A percentile compares a stretch with the other conserved stretches of the same genome.
Conservation (phyloP, 768 basidiomycete genomes). For the Leccinum imitatum region DNA sequence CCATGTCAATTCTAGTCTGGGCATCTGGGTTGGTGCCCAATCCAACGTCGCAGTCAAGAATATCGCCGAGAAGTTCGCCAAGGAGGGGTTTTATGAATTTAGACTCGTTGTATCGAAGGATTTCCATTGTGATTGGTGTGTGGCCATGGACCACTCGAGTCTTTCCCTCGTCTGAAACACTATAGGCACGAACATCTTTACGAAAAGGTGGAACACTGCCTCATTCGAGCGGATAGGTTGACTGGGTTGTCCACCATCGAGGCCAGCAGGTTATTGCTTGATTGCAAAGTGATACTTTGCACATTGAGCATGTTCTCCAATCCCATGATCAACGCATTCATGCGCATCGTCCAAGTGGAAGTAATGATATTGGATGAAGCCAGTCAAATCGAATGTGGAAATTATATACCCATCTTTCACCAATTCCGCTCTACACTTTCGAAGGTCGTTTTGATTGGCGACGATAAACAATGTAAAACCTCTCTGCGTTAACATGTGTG, state of each 20-base stretch:
- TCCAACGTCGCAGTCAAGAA: conserved; percentile 55
- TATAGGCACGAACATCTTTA: conserved; percentile 54
- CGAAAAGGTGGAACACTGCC: conserved; percentile 26
- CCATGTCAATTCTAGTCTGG: conserved; percentile 4
- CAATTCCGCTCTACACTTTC: conserved; percentile 25
- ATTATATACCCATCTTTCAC: conserved; percentile 39
- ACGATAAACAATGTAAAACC: conserved; percentile 37
- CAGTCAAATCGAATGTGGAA: conserved; percentile 44
- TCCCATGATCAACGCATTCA: conserved; percentile 11
- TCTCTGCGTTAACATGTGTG: neutral
- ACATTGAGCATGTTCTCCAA: conserved; percentile 49
- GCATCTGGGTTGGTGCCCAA: conserved; percentile 45
- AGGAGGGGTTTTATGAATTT: conserved; percentile 34
- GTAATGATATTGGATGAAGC: conserved; percentile 48
- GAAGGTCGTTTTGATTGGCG: conserved; percentile 43
- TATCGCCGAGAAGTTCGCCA: conserved; percentile 46
- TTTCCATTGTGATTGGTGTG: conserved; percentile 48
- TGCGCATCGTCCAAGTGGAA: conserved; percentile 34
- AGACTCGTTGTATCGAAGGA: conserved; percentile 45
- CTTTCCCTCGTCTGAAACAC: neutral
- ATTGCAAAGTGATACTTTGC: conserved; percentile 42
- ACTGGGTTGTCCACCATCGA: conserved; percentile 10
- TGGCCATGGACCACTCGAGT: neutral
- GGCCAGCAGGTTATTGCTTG: conserved; percentile 27
- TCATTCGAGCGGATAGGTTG: conserved; percentile 41